Evolutionary conservation across 2,329 filamentous ascomycete species (phyloP).

Genomic region (Trichophaea hybrida): DNA sequence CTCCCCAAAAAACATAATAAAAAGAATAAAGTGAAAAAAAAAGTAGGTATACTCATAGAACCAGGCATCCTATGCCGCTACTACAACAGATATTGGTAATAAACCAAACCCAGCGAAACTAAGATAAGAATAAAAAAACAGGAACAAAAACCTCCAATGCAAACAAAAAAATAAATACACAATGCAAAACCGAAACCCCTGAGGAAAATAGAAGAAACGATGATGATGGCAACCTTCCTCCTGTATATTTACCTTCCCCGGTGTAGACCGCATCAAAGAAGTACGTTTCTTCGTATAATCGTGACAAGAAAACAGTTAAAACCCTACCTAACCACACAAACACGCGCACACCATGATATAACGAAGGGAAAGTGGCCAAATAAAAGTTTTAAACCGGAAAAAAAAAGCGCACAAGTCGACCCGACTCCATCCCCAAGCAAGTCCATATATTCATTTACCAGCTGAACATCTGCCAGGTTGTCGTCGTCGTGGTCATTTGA

Average conservation of each 20-base stretch:
- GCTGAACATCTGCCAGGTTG: background rate
- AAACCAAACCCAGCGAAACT: background rate
- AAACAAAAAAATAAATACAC: background rate
- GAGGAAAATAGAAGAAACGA: constrained; percentile 10
- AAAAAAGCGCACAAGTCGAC: background rate
- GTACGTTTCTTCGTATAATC: constrained; percentile 3
- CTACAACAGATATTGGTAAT: background rate
- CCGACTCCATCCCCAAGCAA: background rate
- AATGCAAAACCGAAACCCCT: constrained; percentile 5
- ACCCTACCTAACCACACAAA: background rate
- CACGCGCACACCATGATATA: background rate
- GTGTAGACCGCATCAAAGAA: background rate
- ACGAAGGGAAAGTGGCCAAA: background rate
- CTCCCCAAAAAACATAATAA: constrained; percentile 13
- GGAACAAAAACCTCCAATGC: constrained; percentile 12
- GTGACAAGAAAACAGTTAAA: background rate
- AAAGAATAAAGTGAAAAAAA: constrained; percentile 6
- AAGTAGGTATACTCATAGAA: background rate
- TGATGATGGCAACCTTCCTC: constrained; percentile 8
- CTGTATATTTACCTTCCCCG: background rate
- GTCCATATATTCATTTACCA: background rate
- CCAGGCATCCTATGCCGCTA: background rate
- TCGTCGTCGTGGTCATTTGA: constrained; percentile 9
- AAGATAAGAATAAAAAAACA: background rate
- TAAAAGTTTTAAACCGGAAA: background rate